Conservation (phyloP, 129 eudicot genomes). For the Helianthus tuberosus region DNA sequence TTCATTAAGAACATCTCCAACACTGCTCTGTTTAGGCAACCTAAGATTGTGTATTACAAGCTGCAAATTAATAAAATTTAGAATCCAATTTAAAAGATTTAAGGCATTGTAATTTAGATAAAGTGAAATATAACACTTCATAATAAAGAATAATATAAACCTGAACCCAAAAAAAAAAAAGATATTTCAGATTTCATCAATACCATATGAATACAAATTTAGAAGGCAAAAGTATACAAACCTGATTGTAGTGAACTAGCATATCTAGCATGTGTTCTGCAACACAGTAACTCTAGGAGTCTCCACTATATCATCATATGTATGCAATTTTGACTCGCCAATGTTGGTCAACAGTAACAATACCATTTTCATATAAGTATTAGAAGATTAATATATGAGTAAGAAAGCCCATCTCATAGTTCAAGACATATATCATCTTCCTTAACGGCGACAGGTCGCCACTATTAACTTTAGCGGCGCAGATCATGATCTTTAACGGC, state of each 20-base stretch:
- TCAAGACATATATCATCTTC: conserved; percentile 90
- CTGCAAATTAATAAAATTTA: conserved; percentile 40
- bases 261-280: conserved; percentile 81
- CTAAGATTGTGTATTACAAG: conserved; percentile 76
- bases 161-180: conserved; percentile 34
- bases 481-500: no score
- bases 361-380: not conserved
- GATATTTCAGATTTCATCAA: not conserved
- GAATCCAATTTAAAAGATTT: conserved; percentile 64
- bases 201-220: not conserved
- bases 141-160: conserved; percentile 83
- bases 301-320: conserved; percentile 91
- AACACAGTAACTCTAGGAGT: conserved; percentile 70
- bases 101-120: conserved; percentile 84
- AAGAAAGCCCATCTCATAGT: conserved; percentile 52
- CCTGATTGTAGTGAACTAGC: conserved; percentile 96
- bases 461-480: no score
- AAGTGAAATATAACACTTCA: conserved; percentile 91
- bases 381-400: conserved; percentile 6
- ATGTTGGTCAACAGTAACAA: not conserved
- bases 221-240: conserved; percentile 14
- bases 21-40: conserved; percentile 88
- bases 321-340: conserved; percentile 67
- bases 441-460: no score
- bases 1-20: conserved; percentile 86